Evolutionary conservation across 805 yeast species (phyloP).

Genomic region (Kodamaea lidongshanica): DNA sequence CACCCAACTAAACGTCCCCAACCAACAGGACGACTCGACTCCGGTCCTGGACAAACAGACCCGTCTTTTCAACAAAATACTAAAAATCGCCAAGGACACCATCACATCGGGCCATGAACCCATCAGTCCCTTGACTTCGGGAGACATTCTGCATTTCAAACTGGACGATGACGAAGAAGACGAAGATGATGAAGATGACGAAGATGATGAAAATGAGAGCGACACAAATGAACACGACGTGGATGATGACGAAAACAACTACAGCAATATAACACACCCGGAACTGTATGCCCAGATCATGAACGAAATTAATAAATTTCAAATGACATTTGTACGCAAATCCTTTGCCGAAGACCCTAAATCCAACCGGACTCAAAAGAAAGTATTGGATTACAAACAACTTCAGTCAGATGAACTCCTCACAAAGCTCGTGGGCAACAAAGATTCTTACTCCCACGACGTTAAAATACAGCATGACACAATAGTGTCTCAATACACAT

Average conservation of each 20-base stretch:
- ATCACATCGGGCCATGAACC: no score
- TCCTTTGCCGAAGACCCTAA: conserved; percentile 8
- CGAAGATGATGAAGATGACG: conserved; percentile 10
- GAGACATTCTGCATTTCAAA: conserved; percentile 13
- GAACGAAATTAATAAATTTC: conserved; percentile 26
- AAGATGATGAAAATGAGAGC: conserved; percentile 4
- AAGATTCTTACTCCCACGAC: conserved; percentile 7
- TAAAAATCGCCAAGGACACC: conserved; percentile 14
- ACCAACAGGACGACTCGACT: conserved; percentile 1
- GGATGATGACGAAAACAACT: conserved; percentile 4
- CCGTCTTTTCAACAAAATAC: conserved; percentile 6
- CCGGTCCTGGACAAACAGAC: neutral
- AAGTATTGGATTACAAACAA: conserved; percentile 29
- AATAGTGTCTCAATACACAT: conserved; percentile 30
- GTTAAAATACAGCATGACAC: conserved; percentile 33
- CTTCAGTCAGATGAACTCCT: conserved; percentile 14
- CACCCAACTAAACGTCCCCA: conserved; percentile 2
- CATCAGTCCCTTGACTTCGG: conserved; percentile 5
- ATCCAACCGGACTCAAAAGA: conserved; percentile 29
- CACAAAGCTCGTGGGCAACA: conserved; percentile 5
- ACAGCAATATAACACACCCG: conserved; percentile 2
- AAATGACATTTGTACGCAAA: conserved; percentile 24
- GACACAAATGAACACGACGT: conserved; percentile 2
- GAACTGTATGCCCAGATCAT: conserved; percentile 13
- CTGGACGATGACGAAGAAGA: conserved; percentile 22